Evolutionary conservation across 2,329 filamentous ascomycete genomes (phyloP), one percentile per base, ranked within the genome.

Genomic region (Fusarium sp.): DNA sequence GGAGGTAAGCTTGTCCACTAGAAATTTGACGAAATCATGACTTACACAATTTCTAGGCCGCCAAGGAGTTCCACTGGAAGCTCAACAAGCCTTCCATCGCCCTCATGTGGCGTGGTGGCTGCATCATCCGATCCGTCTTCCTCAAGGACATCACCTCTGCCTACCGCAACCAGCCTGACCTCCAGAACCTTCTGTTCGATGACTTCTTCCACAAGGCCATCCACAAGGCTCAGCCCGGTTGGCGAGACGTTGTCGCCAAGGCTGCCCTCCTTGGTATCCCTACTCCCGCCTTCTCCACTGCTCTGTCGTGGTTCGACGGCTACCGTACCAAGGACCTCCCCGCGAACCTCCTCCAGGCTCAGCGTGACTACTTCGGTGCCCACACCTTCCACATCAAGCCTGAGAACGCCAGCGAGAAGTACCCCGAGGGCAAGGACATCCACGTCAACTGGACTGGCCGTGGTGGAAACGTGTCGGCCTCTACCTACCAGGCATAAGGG

Each of bases 181-280:
- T 99, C 76, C 93, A 98, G 92, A 99, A 99, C 91, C 88, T 99
- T 79, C 91, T 99, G 79, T 99, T 98, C 86, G 95, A 98, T 85
- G 94, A 97, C 85, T 99, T 99, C 92, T 99, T 99, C 94, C 98
- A 97, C 91, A 94, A 97, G 88, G 97, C 97, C 80, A 99, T 99
- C 86, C 93, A 98, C 92, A 94, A 93, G 82, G 97, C 97, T 70
- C 97, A 99, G 89, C 89, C 90, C 71, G 95, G 95, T 83, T 98
- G 95, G 95, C 92, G 94, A 89, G 92, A 95, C 83, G 93, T 97
- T 76, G 93, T 99, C 79, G 90, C 93, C 87, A 97, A 97, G 92
- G 90, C 94, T 78, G 95, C 96, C 75, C 90, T 97, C 75, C 94
- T 97, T 86, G 97, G 97, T 86, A 97, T 99, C 83, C 97, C 97